Evolutionary conservation across 139 green algal species (phyloP).

Genomic region (Coccomyxa sp.): DNA sequence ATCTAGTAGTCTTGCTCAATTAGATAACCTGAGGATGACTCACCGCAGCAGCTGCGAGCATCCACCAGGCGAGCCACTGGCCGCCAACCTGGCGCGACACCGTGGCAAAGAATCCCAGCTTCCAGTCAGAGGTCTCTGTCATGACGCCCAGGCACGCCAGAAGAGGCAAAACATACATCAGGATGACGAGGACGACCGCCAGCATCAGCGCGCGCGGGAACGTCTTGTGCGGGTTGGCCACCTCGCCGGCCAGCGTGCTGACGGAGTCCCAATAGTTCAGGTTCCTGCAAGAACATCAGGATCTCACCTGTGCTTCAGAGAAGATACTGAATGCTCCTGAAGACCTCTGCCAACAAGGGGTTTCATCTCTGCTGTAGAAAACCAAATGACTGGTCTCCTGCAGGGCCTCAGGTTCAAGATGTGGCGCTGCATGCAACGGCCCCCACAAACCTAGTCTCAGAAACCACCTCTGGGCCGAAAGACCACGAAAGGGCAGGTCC

Average conservation of each 20-base stretch:
- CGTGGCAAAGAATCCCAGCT: conserved; percentile 79
- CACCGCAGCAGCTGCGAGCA: conserved; percentile 79
- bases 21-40: too few species aligned
- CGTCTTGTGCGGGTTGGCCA: conserved; percentile 60
- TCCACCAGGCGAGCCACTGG: conserved; percentile 77
- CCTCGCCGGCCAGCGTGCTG: conserved; percentile 88
- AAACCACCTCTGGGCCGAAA: too few species aligned
- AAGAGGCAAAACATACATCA: conserved; percentile 70
- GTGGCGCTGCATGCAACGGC: too few species aligned
- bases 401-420: too few species aligned
- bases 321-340: too few species aligned
- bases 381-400: too few species aligned
- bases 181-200: conserved; percentile 68
- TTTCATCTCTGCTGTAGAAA: too few species aligned
- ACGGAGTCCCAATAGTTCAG: conserved; percentile 91
- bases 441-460: too few species aligned
- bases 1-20: not conserved
- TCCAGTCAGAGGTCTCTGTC: conserved; percentile 52
- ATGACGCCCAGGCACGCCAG: conserved; percentile 74
- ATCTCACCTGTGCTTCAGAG: too few species aligned
- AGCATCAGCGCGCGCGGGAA: conserved; percentile 80
- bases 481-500: too few species aligned
- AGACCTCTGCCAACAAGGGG: too few species aligned
- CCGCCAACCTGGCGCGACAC: conserved; percentile 80
- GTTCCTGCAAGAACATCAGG: too few species aligned